Base-by-base conservation (phyloP, 441 rosid genomes). In the Arabidopsis hybrid region DNA sequence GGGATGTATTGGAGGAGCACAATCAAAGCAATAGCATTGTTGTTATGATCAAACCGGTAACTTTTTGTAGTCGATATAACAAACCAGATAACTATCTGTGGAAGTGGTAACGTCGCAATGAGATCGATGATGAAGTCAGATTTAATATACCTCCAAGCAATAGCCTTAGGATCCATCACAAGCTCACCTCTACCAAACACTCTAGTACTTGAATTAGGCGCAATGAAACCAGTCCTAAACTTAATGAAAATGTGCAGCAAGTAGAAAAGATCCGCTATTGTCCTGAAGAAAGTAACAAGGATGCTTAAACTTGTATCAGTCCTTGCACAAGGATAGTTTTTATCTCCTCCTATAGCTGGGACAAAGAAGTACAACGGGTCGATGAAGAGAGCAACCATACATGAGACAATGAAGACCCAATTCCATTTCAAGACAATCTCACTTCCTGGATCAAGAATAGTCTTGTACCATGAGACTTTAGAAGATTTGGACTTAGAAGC, bases 171-270 rank as follows among this genome's bases (percentile, higher is more conserved):
- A 77, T 92, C 95, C 96, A 88, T 91, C 61, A 95, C 97, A 65
- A 95, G 93, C 73, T 95, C 97, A 42, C 99, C 99, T 87, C 97
- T 88, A 43, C 97, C 97, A 72, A 93, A 94, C 46, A 95, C 93
- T 58, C 96, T 83, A 80, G 85, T 82, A 13, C 73, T 77, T 1
- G 97, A 83, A 74, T 88, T 89, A 1, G 97, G 97, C 0, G 97
- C 96, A 8, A 92, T 78, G 66, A 84, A 95, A 73, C 96, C 99
- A 1, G 99, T 95, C 77, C 99, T 87, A 67, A 95, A 92, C 81
- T 92, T 91, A 58, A 95, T 81, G 59, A 95, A 71, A 83, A 92
- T 84, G 79, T 92, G 99, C 43, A 92, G 75, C 74, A 91, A 63
- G 80, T 95, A 95, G 77, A 95, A 91, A 43, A 95, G 88, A 83